These are phyloP conservation scores for Schizochytrium sp. DNA, from an alignment of 108 stramenopile species.

Conservation along the genomic window DNA sequence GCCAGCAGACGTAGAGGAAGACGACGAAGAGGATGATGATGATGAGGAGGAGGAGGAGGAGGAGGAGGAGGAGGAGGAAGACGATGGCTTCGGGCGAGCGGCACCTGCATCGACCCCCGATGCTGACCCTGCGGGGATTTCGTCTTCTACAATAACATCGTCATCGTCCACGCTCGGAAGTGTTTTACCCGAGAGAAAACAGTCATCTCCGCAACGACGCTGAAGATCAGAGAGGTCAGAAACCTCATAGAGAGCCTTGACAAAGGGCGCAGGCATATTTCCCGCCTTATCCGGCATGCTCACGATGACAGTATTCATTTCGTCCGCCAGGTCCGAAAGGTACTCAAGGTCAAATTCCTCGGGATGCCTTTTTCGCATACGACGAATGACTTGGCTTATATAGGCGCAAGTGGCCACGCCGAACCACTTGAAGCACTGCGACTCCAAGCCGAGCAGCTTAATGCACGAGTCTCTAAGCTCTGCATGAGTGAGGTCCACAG, in stretches of 20 bases:
- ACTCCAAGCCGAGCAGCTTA: neutral
- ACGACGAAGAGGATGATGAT: neutral
- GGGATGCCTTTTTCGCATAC: neutral
- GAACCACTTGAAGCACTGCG: neutral
- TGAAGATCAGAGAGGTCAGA: neutral
- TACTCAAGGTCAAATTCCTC: neutral
- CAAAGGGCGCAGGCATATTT: neutral
- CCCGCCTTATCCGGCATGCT: neutral
- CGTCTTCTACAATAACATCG: neutral
- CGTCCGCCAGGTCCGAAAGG: neutral
- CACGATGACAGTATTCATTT: neutral
- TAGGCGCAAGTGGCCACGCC: neutral
- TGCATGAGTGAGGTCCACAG: neutral
- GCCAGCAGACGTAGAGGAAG: neutral
- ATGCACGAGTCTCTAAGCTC: neutral
- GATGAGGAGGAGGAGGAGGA: neutral
- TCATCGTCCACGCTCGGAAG: neutral
- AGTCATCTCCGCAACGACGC: neutral
- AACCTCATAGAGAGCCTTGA: neutral
- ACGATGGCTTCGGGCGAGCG: no score
- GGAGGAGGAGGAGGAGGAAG: no score
- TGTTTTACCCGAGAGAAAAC: neutral
- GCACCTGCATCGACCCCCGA: no score
- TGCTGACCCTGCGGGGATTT: no score
- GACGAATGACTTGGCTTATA: neutral